phyloP scores from a whole-genome alignment of 1,284 basidiomycete genomes.

The Lentinula novae-zelandiae region DNA sequence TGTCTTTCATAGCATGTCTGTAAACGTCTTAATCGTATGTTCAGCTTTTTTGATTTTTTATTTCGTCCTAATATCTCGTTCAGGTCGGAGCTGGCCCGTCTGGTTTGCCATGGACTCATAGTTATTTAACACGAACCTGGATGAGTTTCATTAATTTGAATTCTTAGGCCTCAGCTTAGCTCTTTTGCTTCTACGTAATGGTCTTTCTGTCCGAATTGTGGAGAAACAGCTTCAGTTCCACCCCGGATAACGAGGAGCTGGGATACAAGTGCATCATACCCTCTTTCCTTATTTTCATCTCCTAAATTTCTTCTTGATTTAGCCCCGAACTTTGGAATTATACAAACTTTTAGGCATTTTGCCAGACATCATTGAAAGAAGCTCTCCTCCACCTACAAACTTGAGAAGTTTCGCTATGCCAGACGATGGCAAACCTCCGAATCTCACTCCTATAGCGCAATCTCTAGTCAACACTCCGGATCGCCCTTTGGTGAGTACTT shows the following conservation, averaged over 20 bases:
- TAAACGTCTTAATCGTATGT: neutral
- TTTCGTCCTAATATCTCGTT: neutral
- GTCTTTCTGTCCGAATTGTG: conserved; percentile 11
- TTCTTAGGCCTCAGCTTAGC: conserved; percentile 8
- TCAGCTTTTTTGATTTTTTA: neutral
- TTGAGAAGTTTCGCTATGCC: neutral
- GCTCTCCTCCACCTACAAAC: neutral
- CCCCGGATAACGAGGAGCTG: conserved; percentile 9
- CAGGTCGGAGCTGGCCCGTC: neutral
- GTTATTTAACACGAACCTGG: too few relatives aligned
- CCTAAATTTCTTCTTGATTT: neutral
- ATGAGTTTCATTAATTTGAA: neutral
- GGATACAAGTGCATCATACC: too few relatives aligned
- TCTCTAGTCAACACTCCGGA: conserved; percentile 3
- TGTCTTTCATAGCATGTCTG: neutral
- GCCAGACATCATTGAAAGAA: conserved; percentile 4
- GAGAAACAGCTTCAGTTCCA: conserved; percentile 5
- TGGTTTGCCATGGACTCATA: neutral
- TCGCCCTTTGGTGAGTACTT: conserved; percentile 8
- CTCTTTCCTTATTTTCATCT: neutral
- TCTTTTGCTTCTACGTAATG: conserved; percentile 1
- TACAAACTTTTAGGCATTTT: conserved; percentile 18
- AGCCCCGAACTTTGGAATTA: conserved; percentile 17
- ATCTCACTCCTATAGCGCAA: neutral
- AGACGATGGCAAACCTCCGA: neutral